A percentile compares a stretch with the other conserved stretches of the same genome.
Evolutionary conservation across 2,329 filamentous ascomycete genomes (phyloP).

Genomic region (Pestalotiopsis sp.): DNA sequence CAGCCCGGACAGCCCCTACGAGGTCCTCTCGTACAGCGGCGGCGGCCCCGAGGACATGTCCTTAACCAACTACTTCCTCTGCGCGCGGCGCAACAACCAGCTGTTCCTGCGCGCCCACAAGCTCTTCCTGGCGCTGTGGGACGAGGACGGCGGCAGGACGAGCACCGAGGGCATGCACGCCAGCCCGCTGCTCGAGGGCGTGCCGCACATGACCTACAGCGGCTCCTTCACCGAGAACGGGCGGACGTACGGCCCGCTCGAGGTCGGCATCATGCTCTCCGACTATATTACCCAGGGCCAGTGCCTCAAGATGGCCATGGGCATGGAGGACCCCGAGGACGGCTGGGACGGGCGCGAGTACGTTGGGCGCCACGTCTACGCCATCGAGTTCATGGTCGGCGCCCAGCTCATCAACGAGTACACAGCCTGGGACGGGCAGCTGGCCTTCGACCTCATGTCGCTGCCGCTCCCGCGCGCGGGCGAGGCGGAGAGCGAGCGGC

Average conservation of each 20-base stretch:
- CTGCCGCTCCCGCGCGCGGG: slow-evolving; percentile 37
- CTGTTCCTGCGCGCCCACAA: slow-evolving; percentile 48
- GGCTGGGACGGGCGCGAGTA: slow-evolving; percentile 58
- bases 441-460: slow-evolving; percentile 53
- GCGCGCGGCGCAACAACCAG: slow-evolving; percentile 38
- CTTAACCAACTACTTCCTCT: slow-evolving; percentile 53
- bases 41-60: slow-evolving; percentile 34
- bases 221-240: slow-evolving; percentile 11
- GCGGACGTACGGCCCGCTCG: slow-evolving; percentile 26
- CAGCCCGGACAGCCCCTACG: slow-evolving; percentile 45
- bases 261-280: slow-evolving; percentile 44
- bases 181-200: slow-evolving; percentile 46
- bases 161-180: slow-evolving; percentile 53
- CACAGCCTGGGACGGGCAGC: slow-evolving; percentile 51
- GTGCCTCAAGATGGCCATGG: slow-evolving; percentile 51
- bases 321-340: slow-evolving; percentile 49
- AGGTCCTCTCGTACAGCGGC: slow-evolving; percentile 48
- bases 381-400: slow-evolving; percentile 50
- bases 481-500: slow-evolving; percentile 44
- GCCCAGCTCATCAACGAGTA: slow-evolving; percentile 55
- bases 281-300: slow-evolving; percentile 62
- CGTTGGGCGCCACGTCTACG: slow-evolving; percentile 47
- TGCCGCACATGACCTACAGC: slow-evolving; percentile 39
- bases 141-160: slow-evolving; percentile 39
- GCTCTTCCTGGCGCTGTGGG: slow-evolving; percentile 55